phyloP scores from a whole-genome alignment of 1,284 basidiomycete genomes.

The Puccinia coronata region DNA sequence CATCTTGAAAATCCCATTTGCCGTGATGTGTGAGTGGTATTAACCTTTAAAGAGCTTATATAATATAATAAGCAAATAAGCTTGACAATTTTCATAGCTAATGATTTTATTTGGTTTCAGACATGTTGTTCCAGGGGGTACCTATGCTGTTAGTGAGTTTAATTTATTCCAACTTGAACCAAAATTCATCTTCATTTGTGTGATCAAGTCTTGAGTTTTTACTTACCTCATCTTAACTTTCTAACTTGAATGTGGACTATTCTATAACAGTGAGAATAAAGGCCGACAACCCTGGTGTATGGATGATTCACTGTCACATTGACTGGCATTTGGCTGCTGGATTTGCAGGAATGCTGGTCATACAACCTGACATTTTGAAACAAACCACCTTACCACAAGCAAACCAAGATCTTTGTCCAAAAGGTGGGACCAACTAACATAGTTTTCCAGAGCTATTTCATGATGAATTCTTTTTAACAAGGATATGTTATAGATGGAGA shows the following conservation, averaged over 20 bases:
- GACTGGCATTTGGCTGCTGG: constrained; percentile 35
- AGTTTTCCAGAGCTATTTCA: not conserved
- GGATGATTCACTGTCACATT: constrained; percentile 42
- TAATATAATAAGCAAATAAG: not conserved
- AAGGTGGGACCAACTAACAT: not conserved
- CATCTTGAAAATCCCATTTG: not conserved
- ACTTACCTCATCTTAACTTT: not conserved
- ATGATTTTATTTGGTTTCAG: not conserved
- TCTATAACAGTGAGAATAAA: not conserved
- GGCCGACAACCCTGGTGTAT: constrained; percentile 32
- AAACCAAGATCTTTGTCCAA: constrained; percentile 33
- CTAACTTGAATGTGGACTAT: not conserved
- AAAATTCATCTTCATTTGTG: too few relatives aligned
- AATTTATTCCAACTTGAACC: not conserved
- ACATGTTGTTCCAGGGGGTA: constrained; percentile 25
- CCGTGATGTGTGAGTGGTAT: constrained; percentile 24
- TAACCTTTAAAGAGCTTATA: not conserved
- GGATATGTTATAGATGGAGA: too few relatives aligned
- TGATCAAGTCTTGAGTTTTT: not conserved
- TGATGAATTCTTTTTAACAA: too few relatives aligned
- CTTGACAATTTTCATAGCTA: not conserved
- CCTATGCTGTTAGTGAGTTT: constrained; percentile 13
- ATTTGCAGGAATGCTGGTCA: constrained; percentile 39
- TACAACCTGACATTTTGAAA: constrained; percentile 25
- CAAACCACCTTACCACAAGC: constrained; percentile 28